Conservation (phyloP, 257 asterid species). For the Solanum chilense region DNA sequence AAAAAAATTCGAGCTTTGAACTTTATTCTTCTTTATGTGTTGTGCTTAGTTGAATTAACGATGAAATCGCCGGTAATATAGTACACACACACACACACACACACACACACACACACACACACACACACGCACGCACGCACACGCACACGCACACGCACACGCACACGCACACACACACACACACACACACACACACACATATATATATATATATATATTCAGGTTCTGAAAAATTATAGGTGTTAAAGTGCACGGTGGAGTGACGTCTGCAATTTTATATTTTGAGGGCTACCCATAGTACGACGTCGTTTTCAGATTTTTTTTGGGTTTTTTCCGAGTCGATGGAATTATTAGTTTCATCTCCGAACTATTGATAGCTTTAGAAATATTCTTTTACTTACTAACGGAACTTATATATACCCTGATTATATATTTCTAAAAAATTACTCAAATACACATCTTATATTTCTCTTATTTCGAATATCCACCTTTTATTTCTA, state of each 20-base stretch:
- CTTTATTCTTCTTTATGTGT: neutral
- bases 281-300: neutral
- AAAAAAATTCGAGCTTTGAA: neutral
- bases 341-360: no score
- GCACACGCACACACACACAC: fast-evolving
- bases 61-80: slow-evolving; percentile 19
- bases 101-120: fast-evolving
- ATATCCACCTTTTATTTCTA: no score
- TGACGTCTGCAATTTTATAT: neutral
- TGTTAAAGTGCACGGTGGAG: neutral
- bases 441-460: no score
- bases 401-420: neutral
- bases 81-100: no score
- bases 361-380: no score
- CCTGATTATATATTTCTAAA: no score
- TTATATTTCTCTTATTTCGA: no score
- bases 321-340: neutral
- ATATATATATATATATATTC: neutral
- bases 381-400: no score
- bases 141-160: fast-evolving
- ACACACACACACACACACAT: no score
- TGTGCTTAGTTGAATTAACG: neutral
- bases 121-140: no score
- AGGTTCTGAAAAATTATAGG: neutral
- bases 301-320: neutral